Evolutionary conservation across 1,284 basidiomycete species (phyloP), one percentile per base, ranked within the genome.

Genomic region (Irpex sp.): DNA sequence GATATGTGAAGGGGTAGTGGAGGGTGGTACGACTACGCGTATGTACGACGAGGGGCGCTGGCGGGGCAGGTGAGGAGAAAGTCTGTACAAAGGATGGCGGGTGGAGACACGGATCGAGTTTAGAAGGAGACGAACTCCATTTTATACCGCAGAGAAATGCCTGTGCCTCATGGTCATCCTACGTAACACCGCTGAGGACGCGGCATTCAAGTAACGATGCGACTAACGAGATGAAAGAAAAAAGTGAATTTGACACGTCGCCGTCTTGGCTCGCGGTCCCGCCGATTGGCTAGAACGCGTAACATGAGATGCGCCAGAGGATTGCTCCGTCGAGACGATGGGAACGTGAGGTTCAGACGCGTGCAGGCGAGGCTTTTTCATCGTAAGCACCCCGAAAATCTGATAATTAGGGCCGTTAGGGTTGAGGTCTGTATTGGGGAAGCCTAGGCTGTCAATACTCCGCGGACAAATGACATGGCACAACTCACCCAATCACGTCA

Each of bases 401-500:
- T 52, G 49, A 52, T 52, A 52, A 52, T 15, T 9, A 26, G 49
- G 49, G 3, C 49, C 17, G 49, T 52, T 19, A 26, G 17, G 49
- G 49, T 52, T 9, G 17, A 17, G n/a, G 49, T 19, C 17, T 15
- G 9, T 19, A 26, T 17, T 26, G 17, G 1, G 13, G 49, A 17
- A 26, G 17, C 21, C 17, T 15, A 52, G 49, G 8, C 9, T 17
- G 15, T 44, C 8, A 44, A 44, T 44, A 44, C 11, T 9, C 7
- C 21, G 21, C 17, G 17, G 49, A 17, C n/a, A 17, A 52, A 48
- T 48, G 44, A 17, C 13, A 17, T 13, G 17, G 44, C 44, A 48
- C 44, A 48, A 52, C 49, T 52, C 54, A 56, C 54, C 49, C 26
- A 56, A 56, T 56, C 54, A 56, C 54, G 31, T 52, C 49, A 52